Conservation (phyloP, 2,329 filamentous ascomycete genomes). For the Diaporthe destruens region DNA sequence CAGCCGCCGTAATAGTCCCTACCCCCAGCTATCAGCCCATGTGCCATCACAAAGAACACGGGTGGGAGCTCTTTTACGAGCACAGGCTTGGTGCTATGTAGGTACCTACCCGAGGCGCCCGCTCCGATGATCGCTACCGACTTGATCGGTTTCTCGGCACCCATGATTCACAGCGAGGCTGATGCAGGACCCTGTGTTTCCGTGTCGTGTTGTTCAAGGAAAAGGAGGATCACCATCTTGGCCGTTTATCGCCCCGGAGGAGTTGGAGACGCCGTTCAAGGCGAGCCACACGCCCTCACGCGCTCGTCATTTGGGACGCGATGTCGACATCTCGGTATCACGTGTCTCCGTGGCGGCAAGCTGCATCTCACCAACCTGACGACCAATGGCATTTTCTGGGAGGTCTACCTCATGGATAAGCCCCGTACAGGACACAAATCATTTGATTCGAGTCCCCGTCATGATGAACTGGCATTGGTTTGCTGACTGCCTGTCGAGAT, state of each 20-base stretch:
- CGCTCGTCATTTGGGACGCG: constrained; percentile 40
- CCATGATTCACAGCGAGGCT: constrained; percentile 29
- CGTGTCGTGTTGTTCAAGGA: background rate
- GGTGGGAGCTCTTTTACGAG: rapidly evolving
- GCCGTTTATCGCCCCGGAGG: constrained; percentile 13
- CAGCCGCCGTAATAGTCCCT: constrained; percentile 63
- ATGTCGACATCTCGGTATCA: constrained; percentile 42
- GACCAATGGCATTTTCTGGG: background rate
- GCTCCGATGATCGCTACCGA: constrained; percentile 60
- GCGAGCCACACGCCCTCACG: background rate
- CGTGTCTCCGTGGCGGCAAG: constrained; percentile 36
- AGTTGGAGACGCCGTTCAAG: background rate
- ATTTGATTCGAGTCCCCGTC: background rate
- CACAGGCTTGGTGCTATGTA: constrained; percentile 4
- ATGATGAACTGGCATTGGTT: background rate
- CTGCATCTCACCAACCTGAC: background rate
- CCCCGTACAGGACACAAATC: too few relatives aligned
- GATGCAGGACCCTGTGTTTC: background rate
- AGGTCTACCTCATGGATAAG: background rate
- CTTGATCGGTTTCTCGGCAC: constrained; percentile 48
- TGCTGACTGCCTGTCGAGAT: background rate
- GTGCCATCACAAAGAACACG: background rate
- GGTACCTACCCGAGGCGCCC: constrained; percentile 54
- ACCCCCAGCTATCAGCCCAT: constrained; percentile 1
- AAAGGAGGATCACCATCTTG: background rate